Percentiles rank a stretch among this genome's conserved stretches.
These are phyloP conservation scores for Tephrocybe sp. DNA, from an alignment of 768 basidiomycete genomes.

Conservation along the genomic window DNA sequence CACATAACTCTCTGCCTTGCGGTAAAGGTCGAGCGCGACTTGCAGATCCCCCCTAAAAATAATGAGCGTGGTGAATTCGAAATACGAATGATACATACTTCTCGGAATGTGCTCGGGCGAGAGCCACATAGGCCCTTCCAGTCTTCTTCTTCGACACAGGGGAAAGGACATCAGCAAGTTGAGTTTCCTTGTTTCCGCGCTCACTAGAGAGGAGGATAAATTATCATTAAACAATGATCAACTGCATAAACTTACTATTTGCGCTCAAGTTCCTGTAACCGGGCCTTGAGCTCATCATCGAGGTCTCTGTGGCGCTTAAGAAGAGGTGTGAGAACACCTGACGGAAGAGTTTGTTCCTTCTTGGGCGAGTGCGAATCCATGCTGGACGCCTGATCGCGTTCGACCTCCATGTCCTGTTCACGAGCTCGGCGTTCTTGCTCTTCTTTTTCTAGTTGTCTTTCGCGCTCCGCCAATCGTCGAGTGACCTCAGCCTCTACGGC, in stretches of 20 bases:
- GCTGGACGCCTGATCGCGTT: constrained; percentile 23
- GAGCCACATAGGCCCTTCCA: constrained; percentile 78
- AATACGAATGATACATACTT: constrained; percentile 46
- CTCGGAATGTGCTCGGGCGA: constrained; percentile 78
- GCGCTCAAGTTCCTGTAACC: constrained; percentile 67
- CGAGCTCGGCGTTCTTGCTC: constrained; percentile 32
- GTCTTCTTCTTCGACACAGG: constrained; percentile 79
- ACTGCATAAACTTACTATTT: constrained; percentile 55
- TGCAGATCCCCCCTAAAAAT: constrained; percentile 68
- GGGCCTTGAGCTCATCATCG: constrained; percentile 61
- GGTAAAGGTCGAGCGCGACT: constrained; percentile 77
- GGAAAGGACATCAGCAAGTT: constrained; percentile 61
- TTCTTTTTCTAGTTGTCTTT: constrained; percentile 36
- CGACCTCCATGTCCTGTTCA: constrained; percentile 29
- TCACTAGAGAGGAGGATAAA: constrained; percentile 40
- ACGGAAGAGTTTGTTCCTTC: constrained; percentile 38
- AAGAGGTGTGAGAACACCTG: constrained; percentile 57
- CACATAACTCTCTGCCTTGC: constrained; percentile 77
- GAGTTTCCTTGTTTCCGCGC: constrained; percentile 56
- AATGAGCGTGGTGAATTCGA: constrained; percentile 2
- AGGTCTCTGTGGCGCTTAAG: constrained; percentile 65
- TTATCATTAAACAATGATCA: constrained; percentile 4
- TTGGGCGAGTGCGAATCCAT: constrained; percentile 32
- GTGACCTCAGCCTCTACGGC: constrained; percentile 76
- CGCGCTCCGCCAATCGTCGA: constrained; percentile 55